Evolutionary conservation across 2,329 filamentous ascomycete species (phyloP).

Genomic region (Setomelanomma holmii): DNA sequence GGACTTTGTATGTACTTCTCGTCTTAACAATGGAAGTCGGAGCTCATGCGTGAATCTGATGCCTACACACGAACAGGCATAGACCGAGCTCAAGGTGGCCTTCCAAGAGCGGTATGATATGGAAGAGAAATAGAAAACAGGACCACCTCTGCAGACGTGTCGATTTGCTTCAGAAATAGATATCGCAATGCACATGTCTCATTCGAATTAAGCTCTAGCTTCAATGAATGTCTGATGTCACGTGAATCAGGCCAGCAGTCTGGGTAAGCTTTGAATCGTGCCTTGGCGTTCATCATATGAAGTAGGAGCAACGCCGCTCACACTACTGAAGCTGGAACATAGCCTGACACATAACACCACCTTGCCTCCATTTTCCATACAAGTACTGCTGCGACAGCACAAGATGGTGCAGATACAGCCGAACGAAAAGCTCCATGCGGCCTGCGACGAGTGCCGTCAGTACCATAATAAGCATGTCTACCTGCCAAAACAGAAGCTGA

Average conservation of each 20-base stretch:
- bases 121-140: no score
- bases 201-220: no score
- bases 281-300: neutral
- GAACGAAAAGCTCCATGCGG: constrained; percentile 40
- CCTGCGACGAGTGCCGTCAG: constrained; percentile 48
- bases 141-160: no score
- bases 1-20: no score
- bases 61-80: no score
- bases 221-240: neutral
- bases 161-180: no score
- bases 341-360: neutral
- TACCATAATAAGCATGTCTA: constrained; percentile 8
- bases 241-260: neutral
- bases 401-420: constrained; percentile 24
- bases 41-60: no score
- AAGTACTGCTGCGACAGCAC: neutral
- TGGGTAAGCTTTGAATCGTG: neutral
- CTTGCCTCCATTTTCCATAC: neutral
- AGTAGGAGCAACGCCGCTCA: neutral
- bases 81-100: no score
- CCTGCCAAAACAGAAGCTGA: constrained; percentile 5
- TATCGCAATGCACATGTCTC: no score
- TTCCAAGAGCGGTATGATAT: no score
- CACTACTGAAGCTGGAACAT: neutral
- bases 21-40: no score